Evolutionary conservation across 1,284 basidiomycete species (phyloP).

Genomic region (Erythrobasidium hasegawianum): DNA sequence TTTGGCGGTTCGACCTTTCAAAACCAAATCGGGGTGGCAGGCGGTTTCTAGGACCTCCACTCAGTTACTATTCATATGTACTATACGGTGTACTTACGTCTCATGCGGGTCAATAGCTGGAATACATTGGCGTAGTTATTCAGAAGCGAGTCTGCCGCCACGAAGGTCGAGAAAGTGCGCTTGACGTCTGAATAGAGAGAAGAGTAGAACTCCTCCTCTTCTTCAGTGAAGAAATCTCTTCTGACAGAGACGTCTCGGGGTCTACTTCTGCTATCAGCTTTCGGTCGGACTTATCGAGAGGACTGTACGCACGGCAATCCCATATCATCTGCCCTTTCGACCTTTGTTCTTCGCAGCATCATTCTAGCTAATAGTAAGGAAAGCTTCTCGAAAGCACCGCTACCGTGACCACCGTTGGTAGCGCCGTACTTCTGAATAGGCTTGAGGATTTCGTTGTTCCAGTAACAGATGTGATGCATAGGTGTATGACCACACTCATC

Average conservation of each 20-base stretch:
- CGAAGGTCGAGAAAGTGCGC: constrained; percentile 84
- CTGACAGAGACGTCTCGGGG: constrained; percentile 87
- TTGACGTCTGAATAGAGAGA: constrained; percentile 90
- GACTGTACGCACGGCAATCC: constrained; percentile 63
- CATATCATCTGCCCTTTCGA: constrained; percentile 94
- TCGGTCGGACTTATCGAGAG: not conserved
- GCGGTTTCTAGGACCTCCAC: constrained; percentile 43
- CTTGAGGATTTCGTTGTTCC: constrained; percentile 90
- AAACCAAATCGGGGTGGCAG: constrained; percentile 76
- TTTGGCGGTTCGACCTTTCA: constrained; percentile 75
- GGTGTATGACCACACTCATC: constrained; percentile 89
- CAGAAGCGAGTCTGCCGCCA: constrained; percentile 74
- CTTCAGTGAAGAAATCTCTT: constrained; percentile 88
- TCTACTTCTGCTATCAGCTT: not conserved
- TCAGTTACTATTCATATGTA: constrained; percentile 20
- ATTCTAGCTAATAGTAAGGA: constrained; percentile 77
- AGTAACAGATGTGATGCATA: constrained; percentile 79
- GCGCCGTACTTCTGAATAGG: constrained; percentile 76
- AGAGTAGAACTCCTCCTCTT: constrained; percentile 92
- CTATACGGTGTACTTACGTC: constrained; percentile 91
- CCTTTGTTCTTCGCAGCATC: constrained; percentile 75
- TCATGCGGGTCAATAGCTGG: constrained; percentile 63
- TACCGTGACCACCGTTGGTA: constrained; percentile 65
- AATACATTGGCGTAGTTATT: constrained; percentile 90
- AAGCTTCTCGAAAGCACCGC: constrained; percentile 81